Evolutionary conservation across 2,329 filamentous ascomycete genomes (phyloP), one percentile per base, ranked within the genome.

Genomic region (Neobulgaria alba): DNA sequence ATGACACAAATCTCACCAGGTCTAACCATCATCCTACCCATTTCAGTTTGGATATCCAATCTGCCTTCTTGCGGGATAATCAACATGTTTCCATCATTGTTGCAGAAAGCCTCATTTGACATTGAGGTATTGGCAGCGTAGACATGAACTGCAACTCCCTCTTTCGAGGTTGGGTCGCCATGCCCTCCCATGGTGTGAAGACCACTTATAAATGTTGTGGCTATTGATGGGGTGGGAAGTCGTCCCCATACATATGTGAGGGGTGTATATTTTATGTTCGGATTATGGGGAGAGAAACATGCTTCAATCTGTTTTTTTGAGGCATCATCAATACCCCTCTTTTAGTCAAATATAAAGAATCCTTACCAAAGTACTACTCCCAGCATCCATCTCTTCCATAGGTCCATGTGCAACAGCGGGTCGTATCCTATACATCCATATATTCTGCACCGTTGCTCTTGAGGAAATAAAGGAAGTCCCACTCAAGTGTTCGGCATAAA

Each of bases 1-100:
- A 83, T 76, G 10, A 83, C 71, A 38, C 68, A 72, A 39, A 83
- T 73, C 57, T 82, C 77, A 29, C 78, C 79, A 0, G 77, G 79
- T 26, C 75, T 71, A 4, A 82, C 75, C 34, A 76, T 66, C 2
- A 80, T 56, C 14, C 41, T 43, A 8, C 44, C 50, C 45, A 46
- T 52, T 54, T 83, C 78, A 5, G 79, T 82, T 54, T 79, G 76
- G 40, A 82, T 79, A 39, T 82, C 50, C 3, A 55, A 40, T 16
- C 29, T 18, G n/a, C 79, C 79, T 49, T 76, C 69, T 47, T 82
- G 77, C 1, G 72, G 75, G 4, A 82, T 67, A 35, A 83, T 76
- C 36, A 82, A 64, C 50, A 79, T 71, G 52, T 83, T 78, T 5
- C 79, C 79, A 47, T 84, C 79, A n/a, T 75, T 72, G 51, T 69